phyloP scores from a whole-genome alignment of 2,329 filamentous ascomycete species.

The Metarhizium anisopliae region DNA sequence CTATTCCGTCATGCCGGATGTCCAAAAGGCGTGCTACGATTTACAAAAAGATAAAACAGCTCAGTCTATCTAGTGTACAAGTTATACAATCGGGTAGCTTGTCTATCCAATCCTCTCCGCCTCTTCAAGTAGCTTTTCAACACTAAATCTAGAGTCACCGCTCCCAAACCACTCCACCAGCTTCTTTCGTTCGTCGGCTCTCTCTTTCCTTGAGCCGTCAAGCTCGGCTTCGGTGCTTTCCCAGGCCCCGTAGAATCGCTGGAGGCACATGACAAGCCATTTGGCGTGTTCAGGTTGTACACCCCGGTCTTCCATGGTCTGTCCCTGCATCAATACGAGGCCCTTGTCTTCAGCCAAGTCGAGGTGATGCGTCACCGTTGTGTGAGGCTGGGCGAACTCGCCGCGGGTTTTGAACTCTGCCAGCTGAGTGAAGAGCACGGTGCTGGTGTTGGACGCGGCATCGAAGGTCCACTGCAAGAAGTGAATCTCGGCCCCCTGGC shows the following conservation, averaged over 20 bases:
- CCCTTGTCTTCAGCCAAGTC: conserved; percentile 69
- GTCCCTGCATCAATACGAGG: conserved; percentile 78
- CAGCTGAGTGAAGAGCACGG: conserved; percentile 86
- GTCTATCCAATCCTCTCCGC: conserved; percentile 63
- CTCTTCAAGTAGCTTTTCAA: conserved; percentile 82
- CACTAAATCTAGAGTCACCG: conserved; percentile 70
- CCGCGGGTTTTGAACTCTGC: conserved; percentile 88
- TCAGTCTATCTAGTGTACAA: neutral
- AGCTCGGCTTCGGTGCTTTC: conserved; percentile 31
- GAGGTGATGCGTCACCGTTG: conserved; percentile 83
- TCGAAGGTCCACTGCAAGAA: conserved; percentile 97
- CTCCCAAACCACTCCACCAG: conserved; percentile 74
- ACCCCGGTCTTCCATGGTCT: conserved; percentile 66
- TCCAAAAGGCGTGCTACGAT: too few species aligned
- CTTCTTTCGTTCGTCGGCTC: conserved; percentile 53
- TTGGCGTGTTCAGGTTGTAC: conserved; percentile 73
- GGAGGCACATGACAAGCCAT: conserved; percentile 86
- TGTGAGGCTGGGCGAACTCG: conserved; percentile 85
- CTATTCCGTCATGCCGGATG: too few species aligned
- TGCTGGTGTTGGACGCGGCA: conserved; percentile 49
- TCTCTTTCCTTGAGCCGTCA: conserved; percentile 39
- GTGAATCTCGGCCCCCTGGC: conserved; percentile 78
- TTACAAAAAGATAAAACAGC: too few species aligned
- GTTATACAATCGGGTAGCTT: neutral
- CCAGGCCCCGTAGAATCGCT: conserved; percentile 80